A percentile compares a stretch with the other conserved stretches of the same genome.
phyloP scores from a whole-genome alignment of 2,329 filamentous ascomycete genomes.

The Exophiala dermatitidis region DNA sequence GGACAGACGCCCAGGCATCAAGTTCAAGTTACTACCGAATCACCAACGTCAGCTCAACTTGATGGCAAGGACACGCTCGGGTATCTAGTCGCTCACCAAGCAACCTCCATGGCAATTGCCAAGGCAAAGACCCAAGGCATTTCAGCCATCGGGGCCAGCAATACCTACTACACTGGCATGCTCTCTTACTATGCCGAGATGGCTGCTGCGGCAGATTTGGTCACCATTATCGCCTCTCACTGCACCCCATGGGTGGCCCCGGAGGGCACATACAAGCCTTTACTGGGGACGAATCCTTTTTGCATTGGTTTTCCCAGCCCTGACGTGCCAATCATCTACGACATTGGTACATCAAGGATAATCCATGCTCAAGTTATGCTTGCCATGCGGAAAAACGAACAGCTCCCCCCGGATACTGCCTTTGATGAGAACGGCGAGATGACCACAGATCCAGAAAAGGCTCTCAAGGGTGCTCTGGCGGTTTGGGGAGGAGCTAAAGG shows the following conservation, averaged over 20 bases:
- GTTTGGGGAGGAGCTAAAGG: slow-evolving; percentile 16
- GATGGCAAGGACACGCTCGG: slow-evolving; percentile 9
- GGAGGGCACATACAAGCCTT: slow-evolving; percentile 3
- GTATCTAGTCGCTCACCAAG: slow-evolving; percentile 7
- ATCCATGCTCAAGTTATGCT: slow-evolving; percentile 12
- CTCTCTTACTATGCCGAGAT: slow-evolving; percentile 17
- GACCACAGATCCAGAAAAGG: slow-evolving; percentile 5
- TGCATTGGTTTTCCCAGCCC: slow-evolving; percentile 9
- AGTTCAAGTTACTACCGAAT: slow-evolving; percentile 1
- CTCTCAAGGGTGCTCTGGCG: slow-evolving; percentile 8
- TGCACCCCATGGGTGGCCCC: slow-evolving; percentile 12
- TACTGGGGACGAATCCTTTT: slow-evolving; percentile 13
- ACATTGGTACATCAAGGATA: slow-evolving; percentile 16
- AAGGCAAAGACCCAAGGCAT: slow-evolving; percentile 13
- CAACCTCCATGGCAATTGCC: slow-evolving; percentile 7
- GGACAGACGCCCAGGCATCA: neutral
- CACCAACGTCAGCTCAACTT: slow-evolving; percentile 3
- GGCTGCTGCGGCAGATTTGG: slow-evolving; percentile 5
- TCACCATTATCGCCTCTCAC: slow-evolving; percentile 5
- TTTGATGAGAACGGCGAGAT: slow-evolving; percentile 3
- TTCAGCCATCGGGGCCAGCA: slow-evolving; percentile 3
- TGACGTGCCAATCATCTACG: slow-evolving; percentile 10
- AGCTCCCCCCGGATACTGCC: slow-evolving; percentile 5
- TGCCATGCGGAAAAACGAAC: neutral
- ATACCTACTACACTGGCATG: slow-evolving; percentile 12